phyloP scores from a whole-genome alignment of 352 stramenopile species.

The Globisporangium solare region DNA sequence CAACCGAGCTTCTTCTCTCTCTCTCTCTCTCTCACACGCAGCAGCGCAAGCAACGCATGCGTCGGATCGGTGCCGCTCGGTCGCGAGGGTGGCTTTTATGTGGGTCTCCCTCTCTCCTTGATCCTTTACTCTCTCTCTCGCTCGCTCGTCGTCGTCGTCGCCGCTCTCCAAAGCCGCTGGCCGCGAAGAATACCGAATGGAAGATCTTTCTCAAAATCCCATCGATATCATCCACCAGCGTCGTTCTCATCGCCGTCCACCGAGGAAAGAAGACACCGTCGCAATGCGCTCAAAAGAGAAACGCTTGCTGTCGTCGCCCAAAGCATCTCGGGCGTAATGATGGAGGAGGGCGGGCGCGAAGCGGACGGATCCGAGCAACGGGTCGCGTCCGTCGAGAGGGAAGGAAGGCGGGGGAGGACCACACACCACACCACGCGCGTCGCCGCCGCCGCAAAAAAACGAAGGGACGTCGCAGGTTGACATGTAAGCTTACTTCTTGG shows the following conservation, averaged over 20 bases:
- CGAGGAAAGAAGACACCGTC: neutral
- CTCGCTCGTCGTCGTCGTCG: too few relatives aligned
- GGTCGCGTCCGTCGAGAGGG: neutral
- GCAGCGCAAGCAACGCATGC: constrained; percentile 15
- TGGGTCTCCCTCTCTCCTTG: neutral
- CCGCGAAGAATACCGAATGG: neutral
- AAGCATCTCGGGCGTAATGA: too few relatives aligned
- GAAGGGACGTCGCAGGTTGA: neutral
- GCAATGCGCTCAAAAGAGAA: neutral
- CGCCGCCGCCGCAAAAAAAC: neutral
- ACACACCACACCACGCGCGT: neutral
- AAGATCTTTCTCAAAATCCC: neutral
- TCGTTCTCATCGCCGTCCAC: neutral
- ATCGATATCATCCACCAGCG: neutral
- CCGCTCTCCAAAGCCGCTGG: neutral
- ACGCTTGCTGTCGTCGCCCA: neutral
- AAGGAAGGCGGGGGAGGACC: neutral
- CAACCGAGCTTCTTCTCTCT: constrained; percentile 33
- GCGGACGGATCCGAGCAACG: neutral
- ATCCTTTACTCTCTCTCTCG: neutral
- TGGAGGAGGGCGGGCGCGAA: too few relatives aligned
- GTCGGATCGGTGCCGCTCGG: constrained; percentile 3
- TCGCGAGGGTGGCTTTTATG: constrained; percentile 3
- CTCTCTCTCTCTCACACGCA: constrained; percentile 12
- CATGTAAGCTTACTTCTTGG: constrained; percentile 83